Evolutionary conservation across 169 alveolate species (phyloP), one percentile per base, ranked within the genome.

Genomic region (Eimeria brunetti): DNA sequence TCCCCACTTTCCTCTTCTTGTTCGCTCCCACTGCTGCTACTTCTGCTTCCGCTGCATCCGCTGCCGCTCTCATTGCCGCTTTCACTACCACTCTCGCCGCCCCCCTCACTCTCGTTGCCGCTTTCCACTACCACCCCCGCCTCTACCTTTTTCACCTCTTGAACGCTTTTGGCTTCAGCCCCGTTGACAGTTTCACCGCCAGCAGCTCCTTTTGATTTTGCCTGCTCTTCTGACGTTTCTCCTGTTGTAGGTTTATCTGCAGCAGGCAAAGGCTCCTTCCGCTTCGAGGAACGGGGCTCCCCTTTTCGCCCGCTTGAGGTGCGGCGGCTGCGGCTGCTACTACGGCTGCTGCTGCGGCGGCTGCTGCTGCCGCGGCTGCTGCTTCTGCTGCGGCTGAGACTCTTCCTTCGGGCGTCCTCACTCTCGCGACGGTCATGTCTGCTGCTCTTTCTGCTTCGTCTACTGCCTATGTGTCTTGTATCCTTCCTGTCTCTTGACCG

Each of bases 321-420:
- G 83, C 93, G 51, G 60, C 69, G 36, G 93, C 84, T 24, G 53
- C 93, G 24, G 93, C 69, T 60, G 93, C 83, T 86, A 46, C 69
- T 30, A 22, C 91, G 49, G 51, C 75, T 53, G 30, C 90, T 49
- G 30, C 90, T 83, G 90, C 89, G 53, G 75, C 76, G 38, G 91
- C 64, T 51, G 27, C 67, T 41, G 46, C 71, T 51, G 41, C 41
- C 78, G 18, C 83, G 80, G 27, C 83, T 62, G 83, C 91, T 33
- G 53, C 81, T 20, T 46, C n/a, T 86, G 51, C 60, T 86, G 81
- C 46, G 24, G 33, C 58, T n/a, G 24, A 22, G 53, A n/a, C 86
- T 76, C 33, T 76, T 38, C 86, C 36, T 76, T 44, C 86, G 18
- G 33, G 36, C 18, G 41, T 71, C 49, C 46, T 18, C 24, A 36